phyloP scores from a whole-genome alignment of 805 yeast species.

The Metschnikowia continentalis region DNA sequence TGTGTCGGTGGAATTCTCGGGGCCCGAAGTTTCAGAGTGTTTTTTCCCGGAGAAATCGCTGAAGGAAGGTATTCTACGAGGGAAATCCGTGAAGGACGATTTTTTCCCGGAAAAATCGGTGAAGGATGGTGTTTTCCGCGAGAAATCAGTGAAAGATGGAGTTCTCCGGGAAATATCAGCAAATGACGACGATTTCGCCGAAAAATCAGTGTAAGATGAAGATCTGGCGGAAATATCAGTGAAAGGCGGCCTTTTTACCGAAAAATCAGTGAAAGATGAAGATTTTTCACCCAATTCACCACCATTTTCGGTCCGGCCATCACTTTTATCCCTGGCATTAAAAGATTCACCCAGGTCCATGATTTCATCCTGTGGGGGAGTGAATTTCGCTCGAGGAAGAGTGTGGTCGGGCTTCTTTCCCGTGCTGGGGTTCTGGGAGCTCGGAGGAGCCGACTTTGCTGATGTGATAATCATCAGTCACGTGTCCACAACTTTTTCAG shows the following conservation, averaged over 20 bases:
- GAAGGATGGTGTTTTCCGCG: background rate
- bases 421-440: background rate
- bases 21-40: background rate
- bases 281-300: background rate
- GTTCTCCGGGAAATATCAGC: background rate
- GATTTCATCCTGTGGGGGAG: background rate
- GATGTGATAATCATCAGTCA: constrained; percentile 1
- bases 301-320: background rate
- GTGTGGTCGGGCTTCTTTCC: background rate
- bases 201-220: background rate
- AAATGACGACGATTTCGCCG: background rate
- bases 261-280: background rate
- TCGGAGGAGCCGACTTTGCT: background rate
- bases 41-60: background rate
- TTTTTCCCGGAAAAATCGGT: background rate
- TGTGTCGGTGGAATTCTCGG: background rate
- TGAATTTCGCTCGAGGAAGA: background rate
- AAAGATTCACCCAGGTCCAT: background rate
- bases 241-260: background rate
- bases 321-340: background rate
- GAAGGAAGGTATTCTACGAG: background rate
- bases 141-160: background rate
- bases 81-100: background rate
- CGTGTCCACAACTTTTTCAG: too few species aligned
- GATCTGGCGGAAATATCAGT: background rate